Percentiles rank a stretch among this genome's conserved stretches.
Evolutionary conservation across 2,329 filamentous ascomycete species (phyloP).

Genomic region (Parastagonospora avenae): DNA sequence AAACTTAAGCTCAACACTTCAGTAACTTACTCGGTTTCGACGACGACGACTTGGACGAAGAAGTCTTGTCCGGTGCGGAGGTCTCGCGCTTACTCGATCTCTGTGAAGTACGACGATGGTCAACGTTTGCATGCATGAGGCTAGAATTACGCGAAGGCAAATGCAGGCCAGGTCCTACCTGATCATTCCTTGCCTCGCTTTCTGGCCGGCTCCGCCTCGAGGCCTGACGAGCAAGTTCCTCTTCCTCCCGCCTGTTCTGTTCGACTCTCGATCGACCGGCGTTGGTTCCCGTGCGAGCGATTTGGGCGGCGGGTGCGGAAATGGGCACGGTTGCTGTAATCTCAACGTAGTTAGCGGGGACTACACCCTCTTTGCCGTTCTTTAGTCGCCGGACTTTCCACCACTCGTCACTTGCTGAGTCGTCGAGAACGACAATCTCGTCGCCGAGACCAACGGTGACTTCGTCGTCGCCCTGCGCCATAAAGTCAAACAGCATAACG

Average conservation of each 20-base stretch:
- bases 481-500: conserved; percentile 90
- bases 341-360: conserved; percentile 96
- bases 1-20: not conserved
- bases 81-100: conserved; percentile 73
- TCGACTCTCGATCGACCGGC: conserved; percentile 72
- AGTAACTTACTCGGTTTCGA: conserved; percentile 74
- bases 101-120: conserved; percentile 73
- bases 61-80: conserved; percentile 56
- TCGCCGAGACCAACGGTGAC: conserved; percentile 89
- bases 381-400: conserved; percentile 92
- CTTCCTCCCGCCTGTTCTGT: conserved; percentile 78
- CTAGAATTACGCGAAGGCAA: conserved; percentile 82
- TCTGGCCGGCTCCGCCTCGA: conserved; percentile 66
- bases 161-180: conserved; percentile 78
- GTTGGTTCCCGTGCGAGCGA: conserved; percentile 60
- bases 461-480: conserved; percentile 95
- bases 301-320: conserved; percentile 53
- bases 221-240: conserved; percentile 80
- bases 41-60: conserved; percentile 54
- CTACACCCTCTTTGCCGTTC: conserved; percentile 93
- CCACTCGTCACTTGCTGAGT: conserved; percentile 94
- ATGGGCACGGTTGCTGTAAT: conserved; percentile 70
- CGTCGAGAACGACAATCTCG: conserved; percentile 88
- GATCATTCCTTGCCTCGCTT: conserved; percentile 60
- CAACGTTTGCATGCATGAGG: conserved; percentile 68